Percentiles rank a stretch among this genome's conserved stretches.
Conservation (phyloP, 768 basidiomycete species). For the Mycena capillaripes region DNA sequence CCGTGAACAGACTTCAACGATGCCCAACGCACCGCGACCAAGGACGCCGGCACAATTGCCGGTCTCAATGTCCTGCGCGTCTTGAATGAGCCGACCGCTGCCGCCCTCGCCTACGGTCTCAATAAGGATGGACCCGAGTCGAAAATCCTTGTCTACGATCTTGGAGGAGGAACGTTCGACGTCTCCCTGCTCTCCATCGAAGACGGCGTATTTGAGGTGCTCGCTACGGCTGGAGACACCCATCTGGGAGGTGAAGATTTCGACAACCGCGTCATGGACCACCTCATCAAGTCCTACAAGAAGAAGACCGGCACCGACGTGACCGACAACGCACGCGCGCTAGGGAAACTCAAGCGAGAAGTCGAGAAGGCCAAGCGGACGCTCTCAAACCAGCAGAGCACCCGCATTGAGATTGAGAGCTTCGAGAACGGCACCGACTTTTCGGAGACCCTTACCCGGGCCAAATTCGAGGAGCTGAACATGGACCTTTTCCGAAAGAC, state of each 20-base stretch:
- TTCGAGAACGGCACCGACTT: constrained; percentile 85
- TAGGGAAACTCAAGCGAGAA: constrained; percentile 79
- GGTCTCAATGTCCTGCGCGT: constrained; percentile 76
- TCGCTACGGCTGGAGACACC: constrained; percentile 80
- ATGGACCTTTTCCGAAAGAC: constrained; percentile 88
- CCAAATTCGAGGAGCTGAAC: constrained; percentile 90
- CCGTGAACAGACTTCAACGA: constrained; percentile 69
- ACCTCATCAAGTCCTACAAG: constrained; percentile 79
- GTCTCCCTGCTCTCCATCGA: constrained; percentile 79
- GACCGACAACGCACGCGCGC: constrained; percentile 70
- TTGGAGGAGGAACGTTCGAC: constrained; percentile 83
- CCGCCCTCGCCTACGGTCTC: constrained; percentile 79
- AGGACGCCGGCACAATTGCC: constrained; percentile 76
- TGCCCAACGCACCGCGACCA: constrained; percentile 77
- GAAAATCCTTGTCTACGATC: constrained; percentile 78
- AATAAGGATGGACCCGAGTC: constrained; percentile 70
- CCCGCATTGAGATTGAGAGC: constrained; percentile 75
- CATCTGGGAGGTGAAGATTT: constrained; percentile 82
- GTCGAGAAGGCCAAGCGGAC: constrained; percentile 83
- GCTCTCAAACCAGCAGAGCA: constrained; percentile 62
- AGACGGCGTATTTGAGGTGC: constrained; percentile 79
- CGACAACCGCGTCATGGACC: constrained; percentile 81
- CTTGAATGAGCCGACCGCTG: constrained; percentile 80
- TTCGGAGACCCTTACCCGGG: constrained; percentile 82
- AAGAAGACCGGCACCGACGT: constrained; percentile 76